Percentiles rank a stretch among this genome's conserved stretches.
phyloP scores from a whole-genome alignment of 1,139 yeast species.

The Hansenula anomala region DNA sequence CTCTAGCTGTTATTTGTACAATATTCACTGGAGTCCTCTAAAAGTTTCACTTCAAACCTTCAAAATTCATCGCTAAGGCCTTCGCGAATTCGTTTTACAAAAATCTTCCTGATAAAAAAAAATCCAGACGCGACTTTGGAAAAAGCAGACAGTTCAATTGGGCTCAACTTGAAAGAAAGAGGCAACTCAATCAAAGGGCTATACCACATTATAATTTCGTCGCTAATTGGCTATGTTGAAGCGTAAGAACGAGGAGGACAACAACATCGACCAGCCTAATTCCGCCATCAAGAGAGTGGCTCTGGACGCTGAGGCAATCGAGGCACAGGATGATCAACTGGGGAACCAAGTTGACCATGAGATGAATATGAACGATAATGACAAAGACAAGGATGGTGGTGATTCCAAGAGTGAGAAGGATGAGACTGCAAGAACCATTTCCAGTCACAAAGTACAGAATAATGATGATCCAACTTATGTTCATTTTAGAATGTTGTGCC shows the following conservation, averaged over 20 bases:
- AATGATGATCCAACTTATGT: slow-evolving; percentile 56
- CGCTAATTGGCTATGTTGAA: slow-evolving; percentile 50
- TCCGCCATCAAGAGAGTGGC: slow-evolving; percentile 59
- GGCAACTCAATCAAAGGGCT: too few relatives aligned
- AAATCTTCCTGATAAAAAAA: too few relatives aligned
- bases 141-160: too few relatives aligned
- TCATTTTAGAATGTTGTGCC: slow-evolving; percentile 68
- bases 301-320: slow-evolving; percentile 50
- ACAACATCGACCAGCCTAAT: slow-evolving; percentile 22
- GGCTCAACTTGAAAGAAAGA: too few relatives aligned
- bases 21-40: too few relatives aligned
- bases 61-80: background rate
- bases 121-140: too few relatives aligned
- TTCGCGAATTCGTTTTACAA: background rate
- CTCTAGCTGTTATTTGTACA: too few relatives aligned
- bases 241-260: slow-evolving; percentile 57
- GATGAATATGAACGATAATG: background rate
- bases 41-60: background rate
- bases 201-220: too few relatives aligned
- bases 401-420: background rate
- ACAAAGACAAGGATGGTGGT: background rate
- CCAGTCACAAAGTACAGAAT: slow-evolving; percentile 26
- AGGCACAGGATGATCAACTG: slow-evolving; percentile 19
- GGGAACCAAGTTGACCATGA: slow-evolving; percentile 2
- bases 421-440: slow-evolving; percentile 7